Percentiles rank a stretch among this genome's conserved stretches.
Conservation (phyloP, 352 stramenopile genomes). For the Phytophthora idaei region DNA sequence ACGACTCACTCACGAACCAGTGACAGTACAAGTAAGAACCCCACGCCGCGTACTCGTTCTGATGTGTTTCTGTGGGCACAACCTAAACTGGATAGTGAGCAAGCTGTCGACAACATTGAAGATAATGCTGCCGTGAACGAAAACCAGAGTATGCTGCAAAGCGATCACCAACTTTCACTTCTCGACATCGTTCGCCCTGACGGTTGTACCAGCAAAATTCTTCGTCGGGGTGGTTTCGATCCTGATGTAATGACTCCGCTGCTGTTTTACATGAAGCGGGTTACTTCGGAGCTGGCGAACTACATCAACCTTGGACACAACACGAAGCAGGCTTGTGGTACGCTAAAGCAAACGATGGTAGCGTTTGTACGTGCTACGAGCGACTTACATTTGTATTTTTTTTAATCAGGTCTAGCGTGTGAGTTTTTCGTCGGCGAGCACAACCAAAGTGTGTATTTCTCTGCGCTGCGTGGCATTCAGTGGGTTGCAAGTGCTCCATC, state of each 20-base stretch:
- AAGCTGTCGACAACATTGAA: background rate
- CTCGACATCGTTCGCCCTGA: slow-evolving; percentile 24
- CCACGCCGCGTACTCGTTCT: slow-evolving; percentile 17
- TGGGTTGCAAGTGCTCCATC: slow-evolving; percentile 45
- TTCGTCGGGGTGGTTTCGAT: slow-evolving; percentile 44
- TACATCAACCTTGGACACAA: slow-evolving; percentile 47
- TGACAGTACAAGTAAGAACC: slow-evolving; percentile 1
- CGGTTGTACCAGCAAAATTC: slow-evolving; percentile 17
- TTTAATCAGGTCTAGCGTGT: slow-evolving; percentile 43
- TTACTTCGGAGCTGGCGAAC: slow-evolving; percentile 60
- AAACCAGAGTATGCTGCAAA: background rate
- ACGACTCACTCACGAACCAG: background rate
- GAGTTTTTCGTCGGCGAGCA: slow-evolving; percentile 61
- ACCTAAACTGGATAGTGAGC: background rate
- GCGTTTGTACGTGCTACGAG: background rate
- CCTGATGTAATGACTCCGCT: slow-evolving; percentile 47
- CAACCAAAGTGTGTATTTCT: slow-evolving; percentile 47
- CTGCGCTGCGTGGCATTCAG: slow-evolving; percentile 49
- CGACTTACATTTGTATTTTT: background rate
- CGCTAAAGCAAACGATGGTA: background rate
- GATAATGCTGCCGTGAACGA: background rate
- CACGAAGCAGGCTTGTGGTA: slow-evolving; percentile 40
- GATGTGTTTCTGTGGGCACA: slow-evolving; percentile 25
- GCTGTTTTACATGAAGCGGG: slow-evolving; percentile 61
- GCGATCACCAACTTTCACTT: background rate